These are phyloP conservation scores for Plantago elongata DNA, from an alignment of 257 asterid species.

Conservation along the genomic window DNA sequence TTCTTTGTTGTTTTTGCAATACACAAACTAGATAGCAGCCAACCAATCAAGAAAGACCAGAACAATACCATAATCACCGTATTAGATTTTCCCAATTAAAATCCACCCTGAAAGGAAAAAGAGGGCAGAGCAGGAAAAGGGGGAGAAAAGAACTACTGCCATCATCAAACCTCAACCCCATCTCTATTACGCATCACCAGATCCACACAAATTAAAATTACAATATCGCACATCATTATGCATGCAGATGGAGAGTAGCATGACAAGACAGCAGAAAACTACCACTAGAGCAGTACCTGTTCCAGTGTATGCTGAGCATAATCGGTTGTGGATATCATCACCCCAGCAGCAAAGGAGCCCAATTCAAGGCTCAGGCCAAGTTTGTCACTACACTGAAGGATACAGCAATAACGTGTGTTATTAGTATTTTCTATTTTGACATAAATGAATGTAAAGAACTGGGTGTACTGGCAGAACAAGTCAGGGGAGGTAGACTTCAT, in stretches of 20 bases:
- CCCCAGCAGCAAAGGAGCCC: constrained; percentile 94
- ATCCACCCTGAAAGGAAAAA: no score
- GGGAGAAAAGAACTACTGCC: no score
- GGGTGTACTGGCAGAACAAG: constrained; percentile 7
- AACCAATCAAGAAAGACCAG: no score
- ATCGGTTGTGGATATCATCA: constrained; percentile 85
- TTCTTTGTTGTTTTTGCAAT: no score
- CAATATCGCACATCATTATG: background rate
- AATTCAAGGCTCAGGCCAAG: constrained; percentile 80
- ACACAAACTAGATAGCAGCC: no score
- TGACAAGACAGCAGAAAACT: constrained; percentile 11
- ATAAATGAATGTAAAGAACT: constrained; percentile 5
- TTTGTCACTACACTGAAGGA: constrained; percentile 79
- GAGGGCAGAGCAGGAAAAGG: no score
- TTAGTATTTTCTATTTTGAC: constrained; percentile 8
- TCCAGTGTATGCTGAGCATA: constrained; percentile 79
- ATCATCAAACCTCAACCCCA: no score
- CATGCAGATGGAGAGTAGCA: background rate
- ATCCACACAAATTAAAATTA: background rate
- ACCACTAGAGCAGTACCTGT: constrained; percentile 36
- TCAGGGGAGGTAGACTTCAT: background rate
- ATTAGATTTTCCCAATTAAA: no score
- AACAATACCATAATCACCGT: no score
- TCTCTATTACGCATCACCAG: no score
- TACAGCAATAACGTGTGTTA: constrained; percentile 17